These are phyloP conservation scores for Trifolium fragiferum DNA, from an alignment of 306 rosid species.

Conservation along the genomic window DNA sequence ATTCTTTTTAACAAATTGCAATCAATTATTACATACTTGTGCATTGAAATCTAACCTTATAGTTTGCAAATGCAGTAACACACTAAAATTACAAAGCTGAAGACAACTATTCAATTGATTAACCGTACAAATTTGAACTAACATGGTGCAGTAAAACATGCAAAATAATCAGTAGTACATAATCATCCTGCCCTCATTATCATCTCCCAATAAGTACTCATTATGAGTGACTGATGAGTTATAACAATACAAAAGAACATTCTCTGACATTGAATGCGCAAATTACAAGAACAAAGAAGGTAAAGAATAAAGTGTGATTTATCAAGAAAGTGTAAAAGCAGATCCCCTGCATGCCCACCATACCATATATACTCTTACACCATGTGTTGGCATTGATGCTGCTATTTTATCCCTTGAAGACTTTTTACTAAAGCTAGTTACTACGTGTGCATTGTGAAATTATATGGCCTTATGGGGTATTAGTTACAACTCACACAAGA, in stretches of 20 bases:
- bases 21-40: conserved; percentile 5
- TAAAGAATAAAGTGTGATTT: conserved; percentile 49
- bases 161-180: conserved; percentile 31
- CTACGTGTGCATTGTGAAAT: conserved; percentile 33
- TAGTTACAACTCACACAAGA: conserved; percentile 23
- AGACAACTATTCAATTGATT: conserved; percentile 3
- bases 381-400: conserved; percentile 46
- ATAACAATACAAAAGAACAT: conserved; percentile 54
- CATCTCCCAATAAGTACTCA: conserved; percentile 29
- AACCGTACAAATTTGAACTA: conserved; percentile 16
- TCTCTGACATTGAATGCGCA: conserved; percentile 50
- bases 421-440: conserved; percentile 32
- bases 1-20: conserved; percentile 9
- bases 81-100: conserved; percentile 7
- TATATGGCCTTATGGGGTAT: not conserved
- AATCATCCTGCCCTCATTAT: conserved; percentile 44
- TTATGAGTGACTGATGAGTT: conserved; percentile 54
- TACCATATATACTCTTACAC: conserved; percentile 25
- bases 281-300: conserved; percentile 44
- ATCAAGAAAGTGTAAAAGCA: conserved; percentile 56
- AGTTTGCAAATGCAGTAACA: not conserved
- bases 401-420: conserved; percentile 35
- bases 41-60: conserved; percentile 11
- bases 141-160: conserved; percentile 34
- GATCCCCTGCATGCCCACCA: conserved; percentile 40